Evolutionary conservation across 1,139 yeast species (phyloP), one percentile per base, ranked within the genome.

Genomic region (Candida sanyaensis): DNA sequence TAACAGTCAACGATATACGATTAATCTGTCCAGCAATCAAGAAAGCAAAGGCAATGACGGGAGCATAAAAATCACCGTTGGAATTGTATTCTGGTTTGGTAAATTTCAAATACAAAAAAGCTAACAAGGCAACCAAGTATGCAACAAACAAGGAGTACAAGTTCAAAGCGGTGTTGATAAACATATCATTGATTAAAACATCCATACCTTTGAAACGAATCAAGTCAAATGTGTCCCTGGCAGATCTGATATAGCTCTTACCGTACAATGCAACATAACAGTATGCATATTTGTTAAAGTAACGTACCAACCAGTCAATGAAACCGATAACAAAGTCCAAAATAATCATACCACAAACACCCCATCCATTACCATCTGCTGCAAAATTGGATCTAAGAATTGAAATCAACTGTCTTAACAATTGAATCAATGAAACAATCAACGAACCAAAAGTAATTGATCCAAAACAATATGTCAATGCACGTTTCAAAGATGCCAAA

Each of bases 281-380:
- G 65, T 88, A 89, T 10, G 97, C 96, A 62, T 90, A 92, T 62
- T 88, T 93, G 69, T 92, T 91, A 71, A 92, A 91, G 73, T 88
- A 92, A 55, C 84, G 78, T 26, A 88, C 88, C 58, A 87, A 61
- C 90, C 96, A 88, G 56, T 89, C 90, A 43, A 91, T 65, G 45
- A 87, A 72, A 9, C 83, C 79, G 43, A 86, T 72, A 39, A 88
- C 58, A 65, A 84, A 78, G 56, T 85, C 90, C 41, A 85, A 68
- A 39, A 80, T 68, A 53, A 82, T 71, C 51, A 74, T 77, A 1
- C 83, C 73, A 56, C 84, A 73, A 12, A 81, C 80, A 21, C 82
- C 83, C 63, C 81, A 75, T 36, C 69, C 60, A 48, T 82, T 77
- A 23, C 86, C 87, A 39, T 78, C 77, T 46, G 75, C 79, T 23